Percentiles rank a stretch among this genome's conserved stretches.
Evolutionary conservation across 495 filamentous ascomycete species (phyloP).

Genomic region (Pyrenula massariospora): DNA sequence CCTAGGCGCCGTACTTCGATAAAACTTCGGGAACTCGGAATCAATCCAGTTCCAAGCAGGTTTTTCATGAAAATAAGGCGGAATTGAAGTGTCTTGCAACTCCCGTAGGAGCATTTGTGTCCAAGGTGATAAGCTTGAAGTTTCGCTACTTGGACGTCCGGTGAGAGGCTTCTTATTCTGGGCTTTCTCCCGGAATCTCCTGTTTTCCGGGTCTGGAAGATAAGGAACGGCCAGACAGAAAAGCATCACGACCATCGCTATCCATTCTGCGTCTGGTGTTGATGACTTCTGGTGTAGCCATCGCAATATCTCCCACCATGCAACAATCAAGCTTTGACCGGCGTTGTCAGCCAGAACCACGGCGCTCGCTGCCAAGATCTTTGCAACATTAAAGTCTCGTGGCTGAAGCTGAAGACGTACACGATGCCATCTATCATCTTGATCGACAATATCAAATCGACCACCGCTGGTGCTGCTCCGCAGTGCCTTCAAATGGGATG

Average conservation of each 20-base stretch:
- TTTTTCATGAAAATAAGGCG: slow-evolving; percentile 52
- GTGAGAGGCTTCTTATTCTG: slow-evolving; percentile 40
- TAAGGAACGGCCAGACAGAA: slow-evolving; percentile 47
- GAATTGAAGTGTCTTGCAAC: slow-evolving; percentile 25
- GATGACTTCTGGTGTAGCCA: slow-evolving; percentile 46
- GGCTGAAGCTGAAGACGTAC: slow-evolving; percentile 57
- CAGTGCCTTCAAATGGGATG: slow-evolving; percentile 20
- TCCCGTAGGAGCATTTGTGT: slow-evolving; percentile 47
- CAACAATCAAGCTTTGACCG: slow-evolving; percentile 52
- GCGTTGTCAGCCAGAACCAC: slow-evolving; percentile 48
- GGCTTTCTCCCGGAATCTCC: slow-evolving; percentile 23
- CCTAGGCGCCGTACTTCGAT: not conserved
- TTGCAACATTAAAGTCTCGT: slow-evolving; percentile 44
- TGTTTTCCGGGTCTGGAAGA: slow-evolving; percentile 21
- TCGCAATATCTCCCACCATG: slow-evolving; percentile 67
- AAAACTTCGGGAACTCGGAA: not conserved
- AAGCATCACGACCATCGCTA: slow-evolving; percentile 58
- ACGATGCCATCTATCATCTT: slow-evolving; percentile 47
- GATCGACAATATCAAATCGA: slow-evolving; percentile 52
- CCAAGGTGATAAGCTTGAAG: slow-evolving; percentile 48
- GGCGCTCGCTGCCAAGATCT: slow-evolving; percentile 46
- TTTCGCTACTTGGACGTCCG: slow-evolving; percentile 47
- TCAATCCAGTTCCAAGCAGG: slow-evolving; percentile 63
- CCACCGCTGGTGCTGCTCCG: slow-evolving; percentile 34
- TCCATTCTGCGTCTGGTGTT: slow-evolving; percentile 62